A percentile compares a stretch with the other conserved stretches of the same genome.
phyloP scores from a whole-genome alignment of 768 basidiomycete species.

The Mrakia gelida region DNA sequence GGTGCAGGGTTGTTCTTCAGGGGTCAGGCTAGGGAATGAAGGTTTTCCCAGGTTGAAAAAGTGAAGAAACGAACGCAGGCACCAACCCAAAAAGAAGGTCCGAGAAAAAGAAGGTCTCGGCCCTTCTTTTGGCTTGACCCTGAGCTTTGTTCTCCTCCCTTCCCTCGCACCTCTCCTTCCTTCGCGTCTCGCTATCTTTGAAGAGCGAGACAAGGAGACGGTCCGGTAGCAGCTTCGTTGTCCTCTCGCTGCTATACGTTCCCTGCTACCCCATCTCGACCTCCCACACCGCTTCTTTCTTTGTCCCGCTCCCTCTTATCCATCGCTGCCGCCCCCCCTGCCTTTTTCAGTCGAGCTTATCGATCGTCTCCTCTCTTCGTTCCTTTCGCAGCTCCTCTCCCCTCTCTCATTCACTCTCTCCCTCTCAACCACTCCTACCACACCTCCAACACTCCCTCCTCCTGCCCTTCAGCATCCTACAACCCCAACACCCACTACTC shows the following conservation, averaged over 20 bases:
- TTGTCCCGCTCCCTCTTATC: neutral
- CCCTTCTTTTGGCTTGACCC: neutral
- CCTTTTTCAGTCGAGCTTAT: too few species aligned
- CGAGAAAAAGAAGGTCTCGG: conserved; percentile 3
- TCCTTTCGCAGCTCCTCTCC: conserved; percentile 14
- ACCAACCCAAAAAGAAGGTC: neutral
- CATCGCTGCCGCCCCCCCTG: neutral
- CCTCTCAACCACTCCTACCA: conserved; percentile 13
- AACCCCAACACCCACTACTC: neutral
- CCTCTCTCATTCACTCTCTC: neutral
- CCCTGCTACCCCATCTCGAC: neutral
- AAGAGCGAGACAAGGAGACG: too few species aligned
- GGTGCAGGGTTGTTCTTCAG: neutral
- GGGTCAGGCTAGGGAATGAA: too few species aligned
- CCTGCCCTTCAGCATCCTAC: neutral
- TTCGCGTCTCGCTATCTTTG: neutral
- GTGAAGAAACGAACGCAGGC: neutral
- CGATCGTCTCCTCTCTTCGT: neutral
- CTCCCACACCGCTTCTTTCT: too few species aligned
- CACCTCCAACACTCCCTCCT: neutral
- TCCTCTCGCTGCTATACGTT: neutral
- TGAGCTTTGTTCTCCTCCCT: conserved; percentile 8
- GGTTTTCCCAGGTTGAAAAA: neutral
- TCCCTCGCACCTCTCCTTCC: neutral
- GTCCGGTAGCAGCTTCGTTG: neutral